phyloP scores from a whole-genome alignment of 176 grass and related monocot genomes.

The Triticum urartu region DNA sequence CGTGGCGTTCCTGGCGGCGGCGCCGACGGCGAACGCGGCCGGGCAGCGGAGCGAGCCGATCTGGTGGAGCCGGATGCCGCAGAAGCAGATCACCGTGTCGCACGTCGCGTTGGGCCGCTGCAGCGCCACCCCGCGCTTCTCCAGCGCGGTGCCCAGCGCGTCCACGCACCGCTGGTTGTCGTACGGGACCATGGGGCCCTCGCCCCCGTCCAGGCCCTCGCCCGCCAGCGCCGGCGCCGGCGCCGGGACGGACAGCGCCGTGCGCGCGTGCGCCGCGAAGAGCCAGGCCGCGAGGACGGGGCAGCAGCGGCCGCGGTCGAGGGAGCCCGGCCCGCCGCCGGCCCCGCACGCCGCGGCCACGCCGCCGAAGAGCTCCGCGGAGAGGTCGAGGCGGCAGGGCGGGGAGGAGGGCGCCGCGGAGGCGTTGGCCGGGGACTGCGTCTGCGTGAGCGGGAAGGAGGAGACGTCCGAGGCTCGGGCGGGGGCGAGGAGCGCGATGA shows the following conservation, averaged over 20 bases:
- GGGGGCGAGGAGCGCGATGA: conserved; percentile 31
- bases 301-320: conserved; percentile 92
- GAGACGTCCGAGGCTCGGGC: conserved; percentile 9
- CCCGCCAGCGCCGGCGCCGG: conserved; percentile 21
- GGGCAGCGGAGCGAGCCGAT: conserved; percentile 96
- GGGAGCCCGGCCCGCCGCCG: conserved; percentile 30
- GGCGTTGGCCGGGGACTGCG: conserved; percentile 34
- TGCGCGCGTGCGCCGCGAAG: conserved; percentile 93
- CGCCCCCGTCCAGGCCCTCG: conserved; percentile 36
- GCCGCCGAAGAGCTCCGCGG: conserved; percentile 93
- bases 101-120: conserved; percentile 73
- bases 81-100: conserved; percentile 95
- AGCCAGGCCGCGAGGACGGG: conserved; percentile 97
- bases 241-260: conserved; percentile 61
- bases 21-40: conserved; percentile 67
- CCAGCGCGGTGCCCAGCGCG: conserved; percentile 70
- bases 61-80: conserved; percentile 97
- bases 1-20: conserved; percentile 59
- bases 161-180: conserved; percentile 97
- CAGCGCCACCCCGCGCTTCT: conserved; percentile 62
- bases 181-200: conserved; percentile 85
- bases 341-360: conserved; percentile 82
- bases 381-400: conserved; percentile 92
- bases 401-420: conserved; percentile 46
- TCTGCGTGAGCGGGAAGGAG: conserved; percentile 34